These are phyloP conservation scores for Nakazawaea holstii DNA, from an alignment of 805 yeast genomes.

Conservation along the genomic window DNA sequence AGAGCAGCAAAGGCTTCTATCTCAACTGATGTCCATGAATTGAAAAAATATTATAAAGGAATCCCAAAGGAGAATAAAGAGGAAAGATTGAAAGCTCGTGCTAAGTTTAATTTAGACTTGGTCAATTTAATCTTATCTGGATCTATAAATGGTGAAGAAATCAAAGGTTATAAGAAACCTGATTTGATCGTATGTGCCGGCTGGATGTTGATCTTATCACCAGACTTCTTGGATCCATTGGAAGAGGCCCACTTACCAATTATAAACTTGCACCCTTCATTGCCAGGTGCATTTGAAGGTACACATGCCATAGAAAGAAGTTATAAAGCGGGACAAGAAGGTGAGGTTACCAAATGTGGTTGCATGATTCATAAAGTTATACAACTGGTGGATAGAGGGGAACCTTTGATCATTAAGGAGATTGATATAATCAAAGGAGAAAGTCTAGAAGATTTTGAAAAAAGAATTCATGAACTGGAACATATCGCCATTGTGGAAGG, in stretches of 20 bases:
- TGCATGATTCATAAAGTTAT: conserved; percentile 97
- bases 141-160: conserved; percentile 26
- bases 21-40: conserved; percentile 65
- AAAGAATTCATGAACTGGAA: conserved; percentile 76
- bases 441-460: conserved; percentile 72
- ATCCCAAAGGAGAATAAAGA: conserved; percentile 63
- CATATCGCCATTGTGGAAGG: conserved; percentile 95
- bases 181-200: conserved; percentile 96
- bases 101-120: conserved; percentile 70
- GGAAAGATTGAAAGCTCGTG: conserved; percentile 57
- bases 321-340: conserved; percentile 90
- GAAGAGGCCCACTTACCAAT: conserved; percentile 61
- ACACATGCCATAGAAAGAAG: conserved; percentile 96
- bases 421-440: conserved; percentile 68
- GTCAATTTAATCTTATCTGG: conserved; percentile 61
- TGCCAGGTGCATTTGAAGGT: conserved; percentile 96
- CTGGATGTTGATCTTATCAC: conserved; percentile 92
- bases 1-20: conserved; percentile 71
- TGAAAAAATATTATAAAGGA: conserved; percentile 69
- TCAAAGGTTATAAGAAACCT: conserved; percentile 45
- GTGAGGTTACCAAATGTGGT: conserved; percentile 73
- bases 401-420: conserved; percentile 80
- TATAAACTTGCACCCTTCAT: conserved; percentile 93
- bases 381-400: conserved; percentile 91
- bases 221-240: conserved; percentile 65